phyloP scores from a whole-genome alignment of 2,329 filamentous ascomycete species.

The Aspergillus spinulosporus region DNA sequence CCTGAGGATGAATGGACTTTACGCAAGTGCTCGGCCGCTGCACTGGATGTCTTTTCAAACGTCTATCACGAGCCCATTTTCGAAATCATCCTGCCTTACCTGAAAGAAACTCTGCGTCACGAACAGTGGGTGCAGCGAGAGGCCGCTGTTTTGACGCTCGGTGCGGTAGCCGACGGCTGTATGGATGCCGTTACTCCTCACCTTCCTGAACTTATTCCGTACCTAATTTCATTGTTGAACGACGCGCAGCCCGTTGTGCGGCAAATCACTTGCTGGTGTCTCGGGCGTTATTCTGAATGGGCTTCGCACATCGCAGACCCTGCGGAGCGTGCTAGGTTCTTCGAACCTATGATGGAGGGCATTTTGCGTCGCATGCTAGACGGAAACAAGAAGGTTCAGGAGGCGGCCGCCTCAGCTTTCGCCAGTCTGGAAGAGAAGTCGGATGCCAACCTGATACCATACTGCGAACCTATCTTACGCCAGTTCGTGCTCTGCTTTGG shows the following conservation, averaged over 20 bases:
- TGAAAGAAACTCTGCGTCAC: slow-evolving; percentile 86
- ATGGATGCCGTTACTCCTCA: slow-evolving; percentile 87
- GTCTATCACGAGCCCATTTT: slow-evolving; percentile 89
- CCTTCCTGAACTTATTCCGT: slow-evolving; percentile 84
- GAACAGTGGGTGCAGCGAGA: slow-evolving; percentile 89
- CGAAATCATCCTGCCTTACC: slow-evolving; percentile 84
- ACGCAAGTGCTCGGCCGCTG: slow-evolving; percentile 93
- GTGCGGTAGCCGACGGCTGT: slow-evolving; percentile 92
- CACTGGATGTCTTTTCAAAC: slow-evolving; percentile 87
- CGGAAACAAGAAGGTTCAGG: slow-evolving; percentile 95
- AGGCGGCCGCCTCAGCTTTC: slow-evolving; percentile 93
- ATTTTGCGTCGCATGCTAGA: slow-evolving; percentile 94
- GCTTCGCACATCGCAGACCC: slow-evolving; percentile 72
- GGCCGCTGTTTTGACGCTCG: slow-evolving; percentile 88
- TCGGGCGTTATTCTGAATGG: slow-evolving; percentile 92
- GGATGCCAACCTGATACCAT: slow-evolving; percentile 74
- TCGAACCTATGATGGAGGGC: slow-evolving; percentile 96
- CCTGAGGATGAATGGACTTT: slow-evolving; percentile 94
- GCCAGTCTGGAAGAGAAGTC: slow-evolving; percentile 95
- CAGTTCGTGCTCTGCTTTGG: slow-evolving; percentile 91
- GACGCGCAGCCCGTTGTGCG: slow-evolving; percentile 88
- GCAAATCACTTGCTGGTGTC: slow-evolving; percentile 97
- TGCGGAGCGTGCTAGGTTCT: slow-evolving; percentile 72
- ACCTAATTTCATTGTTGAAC: slow-evolving; percentile 79
- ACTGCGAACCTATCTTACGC: slow-evolving; percentile 83